These are phyloP conservation scores for Ophiostoma triangulosporum DNA, from an alignment of 2,329 filamentous ascomycete species.

Conservation along the genomic window DNA sequence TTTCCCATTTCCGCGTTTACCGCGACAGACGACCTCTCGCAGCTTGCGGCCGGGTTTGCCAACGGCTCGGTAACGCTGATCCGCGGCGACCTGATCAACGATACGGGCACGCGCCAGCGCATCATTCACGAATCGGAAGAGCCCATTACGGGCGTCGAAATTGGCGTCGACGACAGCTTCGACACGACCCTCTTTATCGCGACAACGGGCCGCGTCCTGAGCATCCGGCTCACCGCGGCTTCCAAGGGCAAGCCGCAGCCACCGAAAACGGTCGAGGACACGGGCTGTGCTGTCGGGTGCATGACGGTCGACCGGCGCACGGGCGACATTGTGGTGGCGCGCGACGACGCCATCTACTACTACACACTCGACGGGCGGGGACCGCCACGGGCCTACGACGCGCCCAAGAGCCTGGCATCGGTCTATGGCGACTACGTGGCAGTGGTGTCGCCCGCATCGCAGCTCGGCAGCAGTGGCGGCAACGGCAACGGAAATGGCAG, in stretches of 20 bases:
- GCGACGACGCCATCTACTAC: slow-evolving; percentile 91
- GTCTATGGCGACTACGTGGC: slow-evolving; percentile 78
- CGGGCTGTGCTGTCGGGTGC: slow-evolving; percentile 83
- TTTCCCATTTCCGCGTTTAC: slow-evolving; percentile 94
- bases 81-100: slow-evolving; percentile 85
- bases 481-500: background rate
- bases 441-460: slow-evolving; percentile 61
- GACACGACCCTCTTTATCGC: slow-evolving; percentile 85
- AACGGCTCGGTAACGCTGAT: slow-evolving; percentile 92
- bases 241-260: slow-evolving; percentile 82
- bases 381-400: slow-evolving; percentile 81
- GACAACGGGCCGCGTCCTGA: slow-evolving; percentile 77
- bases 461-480: slow-evolving; percentile 19
- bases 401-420: slow-evolving; percentile 68
- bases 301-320: slow-evolving; percentile 75
- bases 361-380: slow-evolving; percentile 78
- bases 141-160: slow-evolving; percentile 82
- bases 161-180: slow-evolving; percentile 43
- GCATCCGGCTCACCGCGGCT: slow-evolving; percentile 42
- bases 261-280: slow-evolving; percentile 76
- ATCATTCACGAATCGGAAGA: slow-evolving; percentile 96
- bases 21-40: slow-evolving; percentile 74
- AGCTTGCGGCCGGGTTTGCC: slow-evolving; percentile 88
- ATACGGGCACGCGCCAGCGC: slow-evolving; percentile 83
- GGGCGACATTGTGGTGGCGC: slow-evolving; percentile 78